Percentiles rank a stretch among this genome's conserved stretches.
Conservation (phyloP, 2,329 filamentous ascomycete genomes). For the Colletotrichum sp. region DNA sequence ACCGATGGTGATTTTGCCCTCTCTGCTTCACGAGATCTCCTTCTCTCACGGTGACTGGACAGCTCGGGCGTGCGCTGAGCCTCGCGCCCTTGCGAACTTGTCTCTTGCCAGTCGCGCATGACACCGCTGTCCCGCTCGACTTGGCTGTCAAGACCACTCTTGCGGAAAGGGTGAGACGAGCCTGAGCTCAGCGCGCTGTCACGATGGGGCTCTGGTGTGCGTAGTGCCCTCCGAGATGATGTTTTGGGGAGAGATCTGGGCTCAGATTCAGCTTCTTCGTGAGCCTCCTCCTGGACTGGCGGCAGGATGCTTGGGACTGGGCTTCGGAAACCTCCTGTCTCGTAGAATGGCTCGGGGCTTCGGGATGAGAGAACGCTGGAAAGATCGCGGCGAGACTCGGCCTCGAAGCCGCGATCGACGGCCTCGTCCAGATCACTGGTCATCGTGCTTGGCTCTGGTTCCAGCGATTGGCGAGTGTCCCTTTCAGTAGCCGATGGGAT, state of each 20-base stretch:
- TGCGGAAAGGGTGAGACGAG: constrained; percentile 46
- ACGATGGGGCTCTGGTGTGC: constrained; percentile 43
- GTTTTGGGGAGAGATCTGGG: constrained; percentile 13
- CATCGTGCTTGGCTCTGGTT: background rate
- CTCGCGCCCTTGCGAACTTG: constrained; percentile 23
- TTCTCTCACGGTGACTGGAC: constrained; percentile 24
- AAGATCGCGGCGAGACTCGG: constrained; percentile 29
- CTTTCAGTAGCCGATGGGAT: background rate
- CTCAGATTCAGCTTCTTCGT: constrained; percentile 47
- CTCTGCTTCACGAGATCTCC: constrained; percentile 11
- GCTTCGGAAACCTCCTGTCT: constrained; percentile 40
- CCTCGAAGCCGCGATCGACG: constrained; percentile 27
- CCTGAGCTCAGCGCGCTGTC: constrained; percentile 55
- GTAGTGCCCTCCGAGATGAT: constrained; percentile 20
- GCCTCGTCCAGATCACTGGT: constrained; percentile 19
- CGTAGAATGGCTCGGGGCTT: constrained; percentile 14
- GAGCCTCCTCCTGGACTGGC: constrained; percentile 56
- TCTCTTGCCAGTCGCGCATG: constrained; percentile 51
- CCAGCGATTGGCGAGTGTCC: background rate
- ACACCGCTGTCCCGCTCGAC: constrained; percentile 60
- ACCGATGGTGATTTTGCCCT: constrained; percentile 20
- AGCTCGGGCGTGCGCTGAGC: constrained; percentile 20
- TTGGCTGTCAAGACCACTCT: constrained; percentile 35
- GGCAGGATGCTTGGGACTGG: constrained; percentile 51
- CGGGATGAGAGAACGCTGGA: constrained; percentile 15